Conservation (phyloP, 108 stramenopile genomes). For the Stephanodiscus triporus region DNA sequence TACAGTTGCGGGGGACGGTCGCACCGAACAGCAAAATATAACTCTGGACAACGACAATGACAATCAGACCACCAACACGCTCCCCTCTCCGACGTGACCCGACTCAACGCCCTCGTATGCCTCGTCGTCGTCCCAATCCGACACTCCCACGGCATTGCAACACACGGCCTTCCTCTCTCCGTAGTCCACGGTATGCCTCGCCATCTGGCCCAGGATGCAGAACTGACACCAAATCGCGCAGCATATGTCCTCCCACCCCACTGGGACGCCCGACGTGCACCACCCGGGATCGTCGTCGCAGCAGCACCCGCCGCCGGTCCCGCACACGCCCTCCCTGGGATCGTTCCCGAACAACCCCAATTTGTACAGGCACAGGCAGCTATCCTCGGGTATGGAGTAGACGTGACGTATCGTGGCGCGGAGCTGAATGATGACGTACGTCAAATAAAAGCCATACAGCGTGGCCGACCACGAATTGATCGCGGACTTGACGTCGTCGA, state of each 20-base stretch:
- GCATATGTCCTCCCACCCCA: conserved; percentile 79
- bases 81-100: conserved; percentile 27
- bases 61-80: conserved; percentile 33
- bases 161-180: conserved; percentile 66
- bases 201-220: conserved; percentile 76
- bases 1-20: too few species aligned
- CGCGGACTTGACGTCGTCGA: conserved; percentile 16
- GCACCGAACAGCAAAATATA: too few species aligned
- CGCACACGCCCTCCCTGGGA: conserved; percentile 20
- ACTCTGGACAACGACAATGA: too few species aligned
- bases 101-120: conserved; percentile 34
- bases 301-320: conserved; percentile 16
- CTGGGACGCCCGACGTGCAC: conserved; percentile 20
- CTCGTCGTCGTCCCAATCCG: conserved; percentile 50
- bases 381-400: conserved; percentile 51
- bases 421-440: conserved; percentile 34
- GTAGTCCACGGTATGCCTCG: conserved; percentile 85
- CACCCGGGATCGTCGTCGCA: background rate
- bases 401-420: conserved; percentile 40
- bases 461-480: conserved; percentile 24
- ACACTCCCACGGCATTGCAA: conserved; percentile 64
- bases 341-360: conserved; percentile 24
- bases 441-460: conserved; percentile 19
- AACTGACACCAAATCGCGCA: conserved; percentile 71
- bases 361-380: conserved; percentile 32